These are phyloP conservation scores for Aspergillus hancockii DNA, from an alignment of 495 filamentous ascomycete species.

Conservation along the genomic window DNA sequence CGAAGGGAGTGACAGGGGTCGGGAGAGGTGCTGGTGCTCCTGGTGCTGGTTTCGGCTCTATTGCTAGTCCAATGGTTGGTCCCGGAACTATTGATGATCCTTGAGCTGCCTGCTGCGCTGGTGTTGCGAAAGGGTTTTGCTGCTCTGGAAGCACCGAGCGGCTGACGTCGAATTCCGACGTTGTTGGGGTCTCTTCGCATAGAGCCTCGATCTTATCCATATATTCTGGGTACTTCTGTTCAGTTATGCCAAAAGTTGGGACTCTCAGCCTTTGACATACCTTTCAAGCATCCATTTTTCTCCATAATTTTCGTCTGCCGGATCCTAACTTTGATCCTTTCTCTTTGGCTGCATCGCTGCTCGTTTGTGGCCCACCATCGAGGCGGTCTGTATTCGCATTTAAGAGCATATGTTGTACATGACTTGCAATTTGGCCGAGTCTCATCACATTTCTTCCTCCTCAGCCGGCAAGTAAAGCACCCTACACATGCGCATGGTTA, in stretches of 20 bases:
- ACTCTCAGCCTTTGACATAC: constrained; percentile 40
- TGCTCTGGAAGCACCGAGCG: constrained; percentile 4
- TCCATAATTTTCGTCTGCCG: constrained; percentile 89
- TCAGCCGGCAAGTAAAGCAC: constrained; percentile 92
- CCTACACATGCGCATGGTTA: constrained; percentile 49
- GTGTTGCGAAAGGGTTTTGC: not conserved
- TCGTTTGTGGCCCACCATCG: constrained; percentile 99
- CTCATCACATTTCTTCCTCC: constrained; percentile 98
- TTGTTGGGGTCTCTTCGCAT: not conserved
- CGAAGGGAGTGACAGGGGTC: not conserved
- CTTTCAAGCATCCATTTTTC: constrained; percentile 55
- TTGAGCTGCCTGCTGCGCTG: too few species aligned
- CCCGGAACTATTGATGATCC: too few species aligned
- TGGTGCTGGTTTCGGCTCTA: too few species aligned
- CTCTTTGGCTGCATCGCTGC: constrained; percentile 77
- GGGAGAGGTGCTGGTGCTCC: not conserved
- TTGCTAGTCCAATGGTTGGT: too few species aligned
- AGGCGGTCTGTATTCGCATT: constrained; percentile 91
- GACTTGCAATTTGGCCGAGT: constrained; percentile 76
- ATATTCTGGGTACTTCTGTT: constrained; percentile 5
- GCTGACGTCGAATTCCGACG: not conserved
- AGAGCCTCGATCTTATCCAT: constrained; percentile 7
- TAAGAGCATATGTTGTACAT: constrained; percentile 78
- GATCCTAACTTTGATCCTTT: constrained; percentile 89
- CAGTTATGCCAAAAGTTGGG: not conserved